These are phyloP conservation scores for Podospora tetraspora DNA, from an alignment of 495 filamentous ascomycete species.

Conservation along the genomic window DNA sequence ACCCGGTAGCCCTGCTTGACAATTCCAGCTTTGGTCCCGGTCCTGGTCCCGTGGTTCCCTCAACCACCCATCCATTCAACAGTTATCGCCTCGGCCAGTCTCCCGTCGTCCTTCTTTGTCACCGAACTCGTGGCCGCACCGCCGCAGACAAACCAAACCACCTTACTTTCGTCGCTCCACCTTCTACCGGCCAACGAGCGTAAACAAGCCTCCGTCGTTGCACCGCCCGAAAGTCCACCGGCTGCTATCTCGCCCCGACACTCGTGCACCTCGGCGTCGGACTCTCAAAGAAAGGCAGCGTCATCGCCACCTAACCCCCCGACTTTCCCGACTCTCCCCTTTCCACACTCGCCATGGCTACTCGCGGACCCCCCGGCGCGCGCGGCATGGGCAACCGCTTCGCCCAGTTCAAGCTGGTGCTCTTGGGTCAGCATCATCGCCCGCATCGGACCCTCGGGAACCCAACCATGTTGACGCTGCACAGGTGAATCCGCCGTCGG, in stretches of 20 bases:
- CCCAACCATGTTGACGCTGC: conserved; percentile 37
- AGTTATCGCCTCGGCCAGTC: conserved; percentile 4
- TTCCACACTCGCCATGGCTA: conserved; percentile 58
- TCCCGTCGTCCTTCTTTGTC: background rate
- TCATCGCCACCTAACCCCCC: conserved; percentile 7
- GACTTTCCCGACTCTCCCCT: conserved; percentile 7
- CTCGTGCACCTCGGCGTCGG: conserved; percentile 1
- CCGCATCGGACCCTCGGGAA: background rate
- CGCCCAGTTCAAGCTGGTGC: conserved; percentile 97
- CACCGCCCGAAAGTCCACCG: background rate
- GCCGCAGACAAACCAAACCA: background rate
- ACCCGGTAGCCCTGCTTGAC: conserved; percentile 14
- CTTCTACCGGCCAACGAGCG: background rate
- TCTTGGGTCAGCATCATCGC: conserved; percentile 61
- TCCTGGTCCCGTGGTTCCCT: conserved; percentile 21
- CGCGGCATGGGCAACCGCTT: conserved; percentile 70
- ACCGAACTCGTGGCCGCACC: background rate
- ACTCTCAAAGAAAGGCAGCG: background rate
- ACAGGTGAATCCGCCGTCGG: conserved; percentile 96
- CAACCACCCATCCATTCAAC: conserved; percentile 16
- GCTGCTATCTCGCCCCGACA: conserved; percentile 9
- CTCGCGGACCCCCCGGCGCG: conserved; percentile 69
- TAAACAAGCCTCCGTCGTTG: background rate
- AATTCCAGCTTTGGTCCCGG: conserved; percentile 20
- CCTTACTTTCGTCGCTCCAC: background rate